A percentile compares a stretch with the other conserved stretches of the same genome.
Evolutionary conservation across 73 alveolate species (phyloP).

Genomic region (Symbiodinium natans): DNA sequence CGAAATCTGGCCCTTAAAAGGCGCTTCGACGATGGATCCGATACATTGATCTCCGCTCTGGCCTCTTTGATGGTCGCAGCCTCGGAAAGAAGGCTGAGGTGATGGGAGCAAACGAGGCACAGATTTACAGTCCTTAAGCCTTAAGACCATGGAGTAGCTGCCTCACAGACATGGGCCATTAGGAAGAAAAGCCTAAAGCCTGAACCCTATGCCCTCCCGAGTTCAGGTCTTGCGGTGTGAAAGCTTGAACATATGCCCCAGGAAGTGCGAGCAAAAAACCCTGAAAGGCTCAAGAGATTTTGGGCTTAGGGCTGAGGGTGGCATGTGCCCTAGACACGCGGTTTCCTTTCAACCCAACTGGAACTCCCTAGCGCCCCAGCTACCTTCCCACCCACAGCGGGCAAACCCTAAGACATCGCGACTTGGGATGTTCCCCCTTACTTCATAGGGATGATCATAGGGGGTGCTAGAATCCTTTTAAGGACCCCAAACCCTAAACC

Average conservation of each 20-base stretch:
- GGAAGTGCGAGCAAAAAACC: neutral
- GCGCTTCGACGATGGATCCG: too few species aligned
- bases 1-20: too few species aligned
- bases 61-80: conserved; percentile 74
- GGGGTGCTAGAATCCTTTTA: neutral
- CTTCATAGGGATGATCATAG: too few species aligned
- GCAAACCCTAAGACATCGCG: neutral
- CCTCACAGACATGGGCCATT: neutral
- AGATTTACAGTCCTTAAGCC: neutral
- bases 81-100: neutral
- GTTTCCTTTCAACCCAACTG: neutral
- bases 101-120: neutral
- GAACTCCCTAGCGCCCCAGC: neutral
- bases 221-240: neutral
- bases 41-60: too few species aligned
- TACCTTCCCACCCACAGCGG: neutral
- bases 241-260: neutral
- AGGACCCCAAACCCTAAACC: neutral
- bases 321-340: neutral
- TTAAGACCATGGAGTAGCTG: neutral
- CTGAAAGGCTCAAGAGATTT: neutral
- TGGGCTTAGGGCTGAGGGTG: neutral
- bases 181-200: neutral
- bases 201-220: neutral
- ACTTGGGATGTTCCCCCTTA: neutral